Conservation (phyloP, 352 stramenopile species). For the Phytophthora tubulina region DNA sequence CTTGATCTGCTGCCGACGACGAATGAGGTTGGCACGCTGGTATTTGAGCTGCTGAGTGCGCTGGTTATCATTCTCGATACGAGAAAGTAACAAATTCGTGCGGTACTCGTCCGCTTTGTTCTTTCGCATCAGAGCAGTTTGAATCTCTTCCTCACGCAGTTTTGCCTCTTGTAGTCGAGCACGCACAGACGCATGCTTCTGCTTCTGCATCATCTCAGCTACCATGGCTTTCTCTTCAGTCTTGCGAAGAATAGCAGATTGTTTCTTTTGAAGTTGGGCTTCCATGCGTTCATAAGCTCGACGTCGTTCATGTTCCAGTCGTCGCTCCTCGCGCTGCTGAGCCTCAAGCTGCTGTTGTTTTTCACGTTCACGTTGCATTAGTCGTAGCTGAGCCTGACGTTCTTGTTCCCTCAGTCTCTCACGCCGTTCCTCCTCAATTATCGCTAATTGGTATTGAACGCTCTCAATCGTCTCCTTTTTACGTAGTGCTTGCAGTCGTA, state of each 20-base stretch:
- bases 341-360: slow-evolving; percentile 59
- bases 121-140: slow-evolving; percentile 61
- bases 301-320: slow-evolving; percentile 60
- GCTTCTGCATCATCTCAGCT: slow-evolving; percentile 59
- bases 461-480: slow-evolving; percentile 75
- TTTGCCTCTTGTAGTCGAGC: slow-evolving; percentile 74
- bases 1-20: slow-evolving; percentile 75
- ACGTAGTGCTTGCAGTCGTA: slow-evolving; percentile 50
- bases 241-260: slow-evolving; percentile 51
- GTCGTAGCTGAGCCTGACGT: slow-evolving; percentile 46
- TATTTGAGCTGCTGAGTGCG: slow-evolving; percentile 62
- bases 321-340: slow-evolving; percentile 61
- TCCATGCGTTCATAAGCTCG: slow-evolving; percentile 75
- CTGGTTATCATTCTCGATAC: slow-evolving; percentile 74
- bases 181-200: slow-evolving; percentile 62
- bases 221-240: slow-evolving; percentile 63
- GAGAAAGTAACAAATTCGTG: slow-evolving; percentile 58
- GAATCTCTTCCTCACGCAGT: slow-evolving; percentile 83
- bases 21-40: slow-evolving; percentile 65
- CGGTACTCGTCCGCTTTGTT: slow-evolving; percentile 77
- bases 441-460: slow-evolving; percentile 68
- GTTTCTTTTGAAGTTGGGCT: slow-evolving; percentile 56
- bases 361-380: slow-evolving; percentile 58
- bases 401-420: slow-evolving; percentile 63
- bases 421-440: slow-evolving; percentile 63